Evolutionary conservation across 2,329 filamentous ascomycete species (phyloP), one percentile per base, ranked within the genome.

Genomic region (Venturia oleaginea): DNA sequence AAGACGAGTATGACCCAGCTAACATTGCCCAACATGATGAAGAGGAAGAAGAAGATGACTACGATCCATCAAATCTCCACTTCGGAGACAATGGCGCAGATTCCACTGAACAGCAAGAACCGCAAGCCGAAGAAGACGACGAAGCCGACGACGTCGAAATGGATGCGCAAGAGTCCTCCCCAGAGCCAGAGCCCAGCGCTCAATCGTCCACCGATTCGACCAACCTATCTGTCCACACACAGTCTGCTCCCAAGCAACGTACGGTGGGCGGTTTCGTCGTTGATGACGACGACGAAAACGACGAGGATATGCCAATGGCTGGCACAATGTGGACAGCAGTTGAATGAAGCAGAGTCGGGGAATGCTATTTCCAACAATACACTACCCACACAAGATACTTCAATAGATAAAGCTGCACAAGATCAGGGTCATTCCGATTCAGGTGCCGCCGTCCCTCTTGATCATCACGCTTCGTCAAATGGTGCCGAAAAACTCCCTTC

Each of bases 231-330:
- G 59, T 32, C 10, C 24, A 37, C 37, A 3, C 59, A 10, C 37
- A 60, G 59, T 48, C 62, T 24, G 11, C 62, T 48, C 34, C 62
- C 10, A 63, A 63, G 34, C 62, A 55, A 57, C 81, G 79, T 71
- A 84, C 79, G 67, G 81, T 82, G 71, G 83, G 83, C 73, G 84
- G 84, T 69, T 86, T 86, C 78, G 81, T 85, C 75, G 80, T 83
- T 73, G 84, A 86, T 75, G 83, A 84, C 73, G 83, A 85, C 72
- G 81, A 82, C 73, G 81, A 83, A 71, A 81, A 83, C 72, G 82
- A 84, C 71, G 80, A 81, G 70, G 79, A 81, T 67, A 71, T 72
- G 69, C 72, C 73, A 67, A 71, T 72, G 67, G 67, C 85, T 69
- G 76, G 77, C 74, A 59, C 38, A 40, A 51, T n/a, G n/a, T 42